Evolutionary conservation across 345 rosid species (phyloP).

Genomic region (Salix purpurea): DNA sequence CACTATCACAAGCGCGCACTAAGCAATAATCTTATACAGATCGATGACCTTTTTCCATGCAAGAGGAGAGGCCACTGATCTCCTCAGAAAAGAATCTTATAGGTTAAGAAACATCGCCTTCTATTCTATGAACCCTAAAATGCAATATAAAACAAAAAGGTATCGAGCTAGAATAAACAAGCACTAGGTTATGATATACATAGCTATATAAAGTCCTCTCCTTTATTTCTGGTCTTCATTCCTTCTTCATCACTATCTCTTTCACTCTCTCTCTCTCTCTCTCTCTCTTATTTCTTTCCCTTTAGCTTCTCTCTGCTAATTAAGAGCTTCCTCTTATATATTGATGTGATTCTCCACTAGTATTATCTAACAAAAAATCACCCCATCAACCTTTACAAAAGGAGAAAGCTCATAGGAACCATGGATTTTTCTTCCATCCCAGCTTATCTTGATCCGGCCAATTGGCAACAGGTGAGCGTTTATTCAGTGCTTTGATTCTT

Average conservation of each 20-base stretch:
- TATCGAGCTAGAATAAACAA: neutral
- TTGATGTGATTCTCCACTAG: constrained; percentile 36
- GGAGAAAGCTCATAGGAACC: constrained; percentile 34
- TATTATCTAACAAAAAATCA: constrained; percentile 24
- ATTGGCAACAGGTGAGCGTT: constrained; percentile 87
- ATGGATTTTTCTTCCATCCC: constrained; percentile 92
- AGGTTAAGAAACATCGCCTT: constrained; percentile 6
- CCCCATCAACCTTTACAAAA: constrained; percentile 43
- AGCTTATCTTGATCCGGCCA: constrained; percentile 94
- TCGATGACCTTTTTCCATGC: neutral
- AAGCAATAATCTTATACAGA: neutral
- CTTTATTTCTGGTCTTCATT: constrained; percentile 13
- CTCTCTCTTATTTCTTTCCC: neutral
- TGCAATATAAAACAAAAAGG: constrained; percentile 6
- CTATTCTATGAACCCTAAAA: constrained; percentile 10
- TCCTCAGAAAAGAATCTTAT: constrained; percentile 9
- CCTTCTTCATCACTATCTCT: neutral
- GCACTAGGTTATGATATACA: neutral
- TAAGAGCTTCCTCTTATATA: neutral
- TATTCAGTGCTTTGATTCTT: constrained; percentile 6
- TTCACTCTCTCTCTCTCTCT: neutral
- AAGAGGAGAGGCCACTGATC: constrained; percentile 5
- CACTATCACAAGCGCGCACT: neutral
- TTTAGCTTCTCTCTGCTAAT: neutral
- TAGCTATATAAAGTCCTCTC: constrained; percentile 5